Percentiles rank a stretch among this genome's conserved stretches.
phyloP scores from a whole-genome alignment of 306 rosid genomes.

The Vigna reflexopilosa region DNA sequence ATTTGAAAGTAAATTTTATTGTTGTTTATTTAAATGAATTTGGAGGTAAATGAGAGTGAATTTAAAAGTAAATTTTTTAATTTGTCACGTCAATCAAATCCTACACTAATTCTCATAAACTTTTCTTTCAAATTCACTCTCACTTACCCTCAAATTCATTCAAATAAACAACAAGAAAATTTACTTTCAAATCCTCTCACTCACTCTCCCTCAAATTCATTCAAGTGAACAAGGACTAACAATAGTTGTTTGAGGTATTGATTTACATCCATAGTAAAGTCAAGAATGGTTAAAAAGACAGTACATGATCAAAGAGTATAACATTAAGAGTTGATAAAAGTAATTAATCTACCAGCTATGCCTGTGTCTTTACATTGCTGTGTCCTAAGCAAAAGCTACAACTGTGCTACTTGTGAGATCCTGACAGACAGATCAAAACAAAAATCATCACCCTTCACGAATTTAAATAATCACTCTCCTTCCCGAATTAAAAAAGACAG shows the following conservation, averaged over 20 bases:
- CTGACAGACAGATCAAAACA: conserved; percentile 32
- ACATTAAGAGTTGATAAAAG: neutral
- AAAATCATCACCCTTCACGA: conserved; percentile 34
- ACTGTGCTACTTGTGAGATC: conserved; percentile 26
- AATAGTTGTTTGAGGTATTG: neutral
- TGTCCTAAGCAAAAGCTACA: conserved; percentile 14
- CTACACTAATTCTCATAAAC: too few relatives aligned
- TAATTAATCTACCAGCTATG: conserved; percentile 3
- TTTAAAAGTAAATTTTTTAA: too few relatives aligned
- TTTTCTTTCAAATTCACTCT: too few relatives aligned
- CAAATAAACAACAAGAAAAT: too few relatives aligned
- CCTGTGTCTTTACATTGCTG: conserved; percentile 29
- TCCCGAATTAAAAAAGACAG: conserved; percentile 16
- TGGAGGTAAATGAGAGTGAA: too few relatives aligned
- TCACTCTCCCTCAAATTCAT: too few relatives aligned
- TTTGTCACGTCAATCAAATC: too few relatives aligned
- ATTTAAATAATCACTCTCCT: conserved; percentile 20
- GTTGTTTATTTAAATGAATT: too few relatives aligned
- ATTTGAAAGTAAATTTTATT: too few relatives aligned
- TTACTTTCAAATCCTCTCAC: too few relatives aligned
- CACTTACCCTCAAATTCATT: too few relatives aligned
- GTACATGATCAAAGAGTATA: neutral
- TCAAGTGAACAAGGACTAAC: too few relatives aligned
- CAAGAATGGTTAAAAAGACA: neutral
- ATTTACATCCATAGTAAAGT: neutral